Base-by-base conservation (phyloP, 2,329 filamentous ascomycete species). In the Ophiostoma novo-ulmi region DNA sequence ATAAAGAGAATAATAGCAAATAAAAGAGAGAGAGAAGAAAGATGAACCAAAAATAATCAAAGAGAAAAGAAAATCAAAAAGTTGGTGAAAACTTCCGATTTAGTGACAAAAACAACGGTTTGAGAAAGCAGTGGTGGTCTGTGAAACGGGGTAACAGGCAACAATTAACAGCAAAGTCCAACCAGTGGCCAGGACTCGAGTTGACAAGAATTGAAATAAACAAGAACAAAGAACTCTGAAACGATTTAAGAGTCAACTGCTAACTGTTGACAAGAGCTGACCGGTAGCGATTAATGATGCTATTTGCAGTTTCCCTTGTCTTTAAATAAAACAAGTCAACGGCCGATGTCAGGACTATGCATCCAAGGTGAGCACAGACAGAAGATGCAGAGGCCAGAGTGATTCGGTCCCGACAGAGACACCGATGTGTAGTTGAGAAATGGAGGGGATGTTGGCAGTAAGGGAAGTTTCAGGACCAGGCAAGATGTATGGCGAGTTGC, bases 211-310 rank as follows among this genome's bases (percentile, higher is more conserved):
- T 26, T 58, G 17, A 58, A 58, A 58, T 58, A 14, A 11, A 26
- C n/a, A 58, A 22, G 52, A 26, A 58, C 52, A 58, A 58, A 58
- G 52, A 58, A 58, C n/a, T 14, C 52, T 58, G 52, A 58, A 58
- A 58, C 52, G 52, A 48, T 17, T 48, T 1, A 48, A 48, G 17
- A 58, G 52, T 58, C 52, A 26, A 58, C 11, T 22, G 52, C 10
- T 7, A 7, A 20, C 17, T n/a, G 44, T 48, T 20, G 8, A 48
- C 44, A 20, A 48, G 22, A 26, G 22, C 13, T 58, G n/a, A 10
- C n/a, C 13, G 52, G 52, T 22, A 58, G n/a, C 26, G 17, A 26
- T 48, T 17, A 7, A 17, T 48, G 44, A 13, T 58, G 52, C 22
- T 58, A 26, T 58, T 58, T 58, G 52, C n/a, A 58, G 22, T 58